Conservation (phyloP, 192 early-diverging fungal species). For the Backusella psychrophila region DNA sequence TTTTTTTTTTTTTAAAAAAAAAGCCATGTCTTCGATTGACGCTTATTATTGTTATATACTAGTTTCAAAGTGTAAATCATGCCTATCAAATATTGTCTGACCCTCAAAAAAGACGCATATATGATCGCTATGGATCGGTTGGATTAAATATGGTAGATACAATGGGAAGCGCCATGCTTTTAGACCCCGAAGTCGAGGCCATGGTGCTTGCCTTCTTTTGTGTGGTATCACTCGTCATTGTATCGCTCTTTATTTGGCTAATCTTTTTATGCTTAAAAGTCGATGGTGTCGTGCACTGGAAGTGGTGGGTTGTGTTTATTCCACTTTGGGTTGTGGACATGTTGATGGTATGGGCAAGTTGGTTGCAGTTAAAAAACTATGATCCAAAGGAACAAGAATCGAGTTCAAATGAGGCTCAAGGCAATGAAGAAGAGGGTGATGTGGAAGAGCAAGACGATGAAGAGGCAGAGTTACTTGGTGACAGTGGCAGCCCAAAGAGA, state of each 20-base stretch:
- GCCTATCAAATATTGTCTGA: slow-evolving; percentile 72
- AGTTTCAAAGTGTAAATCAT: slow-evolving; percentile 78
- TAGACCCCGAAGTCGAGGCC: slow-evolving; percentile 61
- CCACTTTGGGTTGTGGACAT: slow-evolving; percentile 78
- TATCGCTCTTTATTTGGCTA: slow-evolving; percentile 75
- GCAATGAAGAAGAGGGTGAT: slow-evolving; percentile 21
- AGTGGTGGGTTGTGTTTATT: slow-evolving; percentile 68
- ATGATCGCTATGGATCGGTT: slow-evolving; percentile 80
- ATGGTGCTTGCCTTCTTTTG: slow-evolving; percentile 57
- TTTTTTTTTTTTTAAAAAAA: not conserved
- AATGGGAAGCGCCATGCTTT: slow-evolving; percentile 49
- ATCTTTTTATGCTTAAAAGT: slow-evolving; percentile 70
- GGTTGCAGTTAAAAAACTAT: not conserved
- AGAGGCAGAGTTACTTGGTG: slow-evolving; percentile 13
- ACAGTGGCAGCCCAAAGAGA: not conserved
- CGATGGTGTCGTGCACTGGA: slow-evolving; percentile 66
- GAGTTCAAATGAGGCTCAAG: slow-evolving; percentile 23
- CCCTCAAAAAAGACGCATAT: slow-evolving; percentile 76
- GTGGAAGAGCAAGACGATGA: slow-evolving; percentile 37
- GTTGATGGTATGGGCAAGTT: slow-evolving; percentile 21
- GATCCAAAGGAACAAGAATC: not conserved
- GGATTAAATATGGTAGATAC: slow-evolving; percentile 68
- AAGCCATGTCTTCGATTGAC: not conserved
- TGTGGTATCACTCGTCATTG: slow-evolving; percentile 43
- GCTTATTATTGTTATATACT: not conserved